Conservation (phyloP, 2,329 filamentous ascomycete species). For the Talaromyces islandicus region DNA sequence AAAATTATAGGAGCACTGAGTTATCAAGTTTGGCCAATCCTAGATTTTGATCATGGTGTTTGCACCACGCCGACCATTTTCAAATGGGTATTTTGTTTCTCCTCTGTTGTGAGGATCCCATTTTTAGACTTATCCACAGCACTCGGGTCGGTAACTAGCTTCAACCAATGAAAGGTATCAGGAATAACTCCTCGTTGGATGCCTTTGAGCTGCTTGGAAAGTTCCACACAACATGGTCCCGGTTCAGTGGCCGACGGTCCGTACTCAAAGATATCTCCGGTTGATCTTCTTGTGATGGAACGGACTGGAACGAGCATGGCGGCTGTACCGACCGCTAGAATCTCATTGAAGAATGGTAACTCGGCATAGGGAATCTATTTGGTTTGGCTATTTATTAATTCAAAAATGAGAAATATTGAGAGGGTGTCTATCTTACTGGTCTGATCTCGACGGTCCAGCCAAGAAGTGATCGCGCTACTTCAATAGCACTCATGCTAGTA, state of each 20-base stretch:
- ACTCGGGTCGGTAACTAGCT: neutral
- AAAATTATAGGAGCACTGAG: too few species aligned
- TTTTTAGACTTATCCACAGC: too few species aligned
- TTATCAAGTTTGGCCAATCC: too few species aligned
- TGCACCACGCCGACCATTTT: too few species aligned
- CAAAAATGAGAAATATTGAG: neutral
- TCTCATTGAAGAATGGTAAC: conserved; percentile 18
- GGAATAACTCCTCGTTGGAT: neutral
- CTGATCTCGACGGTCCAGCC: conserved; percentile 29
- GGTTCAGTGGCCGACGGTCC: neutral
- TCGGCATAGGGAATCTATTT: conserved; percentile 16
- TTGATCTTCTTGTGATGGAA: conserved; percentile 19
- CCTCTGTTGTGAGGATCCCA: too few species aligned
- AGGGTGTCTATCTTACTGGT: conserved; percentile 10
- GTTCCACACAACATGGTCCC: neutral
- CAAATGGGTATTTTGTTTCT: too few species aligned
- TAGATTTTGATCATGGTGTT: too few species aligned
- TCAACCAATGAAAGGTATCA: neutral
- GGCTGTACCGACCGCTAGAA: conserved; percentile 22
- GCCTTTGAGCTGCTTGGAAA: neutral
- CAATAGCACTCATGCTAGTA: conserved; percentile 20
- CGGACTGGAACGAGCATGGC: conserved; percentile 19
- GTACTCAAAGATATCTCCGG: neutral
- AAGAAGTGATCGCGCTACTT: conserved; percentile 19
- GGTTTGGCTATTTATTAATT: neutral